Evolutionary conservation across 2,329 filamentous ascomycete genomes (phyloP).

Genomic region (Diaporthe eres): DNA sequence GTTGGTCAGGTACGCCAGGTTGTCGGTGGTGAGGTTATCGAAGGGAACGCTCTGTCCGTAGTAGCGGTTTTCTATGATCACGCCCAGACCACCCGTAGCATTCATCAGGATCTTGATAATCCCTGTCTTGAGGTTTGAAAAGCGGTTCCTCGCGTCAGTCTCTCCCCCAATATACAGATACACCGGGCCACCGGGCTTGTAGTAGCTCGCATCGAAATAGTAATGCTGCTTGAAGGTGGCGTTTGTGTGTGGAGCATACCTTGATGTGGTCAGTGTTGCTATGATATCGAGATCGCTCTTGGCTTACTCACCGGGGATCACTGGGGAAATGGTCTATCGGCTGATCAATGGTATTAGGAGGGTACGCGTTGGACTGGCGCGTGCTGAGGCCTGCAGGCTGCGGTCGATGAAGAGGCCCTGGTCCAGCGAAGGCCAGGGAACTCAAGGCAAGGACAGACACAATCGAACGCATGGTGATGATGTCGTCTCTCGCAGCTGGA

Average conservation of each 20-base stretch:
- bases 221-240: slow-evolving; percentile 69
- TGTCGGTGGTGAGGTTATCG: slow-evolving; percentile 62
- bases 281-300: no score
- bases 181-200: slow-evolving; percentile 64
- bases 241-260: slow-evolving; percentile 57
- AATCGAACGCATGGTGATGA: slow-evolving; percentile 31
- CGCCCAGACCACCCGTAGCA: slow-evolving; percentile 65
- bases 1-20: slow-evolving; percentile 63
- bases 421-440: slow-evolving; percentile 37
- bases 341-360: slow-evolving; percentile 49
- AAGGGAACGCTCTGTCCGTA: slow-evolving; percentile 65
- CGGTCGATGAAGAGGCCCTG: slow-evolving; percentile 2
- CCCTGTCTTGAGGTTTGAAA: slow-evolving; percentile 50
- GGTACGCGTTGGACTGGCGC: slow-evolving; percentile 43
- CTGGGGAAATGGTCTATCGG: slow-evolving; percentile 63
- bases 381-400: neutral
- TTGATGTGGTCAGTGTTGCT: neutral
- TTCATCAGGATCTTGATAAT: slow-evolving; percentile 68
- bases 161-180: slow-evolving; percentile 52
- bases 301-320: slow-evolving; percentile 44
- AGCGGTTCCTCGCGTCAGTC: slow-evolving; percentile 49
- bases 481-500: neutral
- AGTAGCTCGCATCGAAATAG: slow-evolving; percentile 67
- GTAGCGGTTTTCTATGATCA: slow-evolving; percentile 67
- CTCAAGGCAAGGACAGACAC: slow-evolving; percentile 15